These are phyloP conservation scores for Arabidopsis thaliana DNA, from an alignment of 345 rosid species.

Conservation along the genomic window DNA sequence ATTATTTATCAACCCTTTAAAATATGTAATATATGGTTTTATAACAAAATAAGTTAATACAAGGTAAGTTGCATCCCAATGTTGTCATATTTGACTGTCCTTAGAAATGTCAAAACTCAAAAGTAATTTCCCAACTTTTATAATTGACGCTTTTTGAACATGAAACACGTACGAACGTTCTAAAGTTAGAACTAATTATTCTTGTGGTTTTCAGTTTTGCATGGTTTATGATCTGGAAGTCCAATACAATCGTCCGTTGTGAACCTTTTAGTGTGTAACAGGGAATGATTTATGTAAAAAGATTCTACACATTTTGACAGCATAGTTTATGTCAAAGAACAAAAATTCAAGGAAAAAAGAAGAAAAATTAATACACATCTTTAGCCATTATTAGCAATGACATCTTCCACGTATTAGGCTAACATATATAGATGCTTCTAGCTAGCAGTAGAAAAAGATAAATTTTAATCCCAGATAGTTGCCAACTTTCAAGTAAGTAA, in stretches of 20 bases:
- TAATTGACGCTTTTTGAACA: not conserved
- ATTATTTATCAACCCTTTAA: not conserved
- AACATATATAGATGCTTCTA: not conserved
- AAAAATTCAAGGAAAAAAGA: no score
- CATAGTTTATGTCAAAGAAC: not conserved
- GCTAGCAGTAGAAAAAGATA: not conserved
- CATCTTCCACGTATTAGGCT: no score
- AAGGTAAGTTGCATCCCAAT: not conserved
- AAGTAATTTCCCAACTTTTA: not conserved
- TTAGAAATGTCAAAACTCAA: not conserved
- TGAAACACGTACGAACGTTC: not conserved
- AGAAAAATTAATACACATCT: no score
- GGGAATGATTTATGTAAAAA: not conserved
- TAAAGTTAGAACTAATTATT: not conserved
- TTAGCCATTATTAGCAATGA: no score
- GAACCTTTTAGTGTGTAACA: not conserved
- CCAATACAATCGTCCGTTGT: not conserved
- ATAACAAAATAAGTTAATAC: not conserved
- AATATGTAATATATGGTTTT: not conserved
- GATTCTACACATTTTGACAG: not conserved
- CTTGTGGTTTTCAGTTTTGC: not conserved
- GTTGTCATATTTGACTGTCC: not conserved
- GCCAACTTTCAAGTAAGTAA: slow-evolving; percentile 12
- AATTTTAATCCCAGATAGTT: not conserved
- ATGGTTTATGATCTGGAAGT: not conserved